These are phyloP conservation scores for Pythium coloratum DNA, from an alignment of 352 stramenopile genomes.

Conservation along the genomic window DNA sequence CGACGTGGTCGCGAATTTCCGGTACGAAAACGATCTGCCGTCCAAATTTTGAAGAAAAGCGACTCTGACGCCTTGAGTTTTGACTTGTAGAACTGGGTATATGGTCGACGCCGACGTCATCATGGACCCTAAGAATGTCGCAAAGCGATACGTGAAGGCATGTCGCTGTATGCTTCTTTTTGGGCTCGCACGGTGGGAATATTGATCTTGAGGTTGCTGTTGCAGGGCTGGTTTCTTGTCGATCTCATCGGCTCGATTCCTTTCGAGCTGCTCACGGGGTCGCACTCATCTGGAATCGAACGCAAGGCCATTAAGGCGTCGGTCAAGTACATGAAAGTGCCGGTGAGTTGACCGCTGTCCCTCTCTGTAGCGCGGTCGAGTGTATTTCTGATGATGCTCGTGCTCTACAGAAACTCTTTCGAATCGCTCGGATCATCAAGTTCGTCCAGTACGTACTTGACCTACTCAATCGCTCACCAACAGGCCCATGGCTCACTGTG, in stretches of 20 bases:
- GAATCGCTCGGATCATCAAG: constrained; percentile 55
- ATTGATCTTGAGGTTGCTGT: not conserved
- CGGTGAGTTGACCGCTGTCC: constrained; percentile 26
- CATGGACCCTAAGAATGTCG: constrained; percentile 52
- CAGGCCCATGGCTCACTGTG: not conserved
- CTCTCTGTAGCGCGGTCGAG: no score
- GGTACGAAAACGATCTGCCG: constrained; percentile 24
- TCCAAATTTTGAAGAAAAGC: no score
- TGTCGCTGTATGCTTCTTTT: constrained; percentile 1
- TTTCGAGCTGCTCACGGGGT: constrained; percentile 43
- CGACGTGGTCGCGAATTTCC: constrained; percentile 57
- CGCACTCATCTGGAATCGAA: constrained; percentile 37
- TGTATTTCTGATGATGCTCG: not conserved
- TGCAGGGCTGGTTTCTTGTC: constrained; percentile 52
- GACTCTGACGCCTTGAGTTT: not conserved
- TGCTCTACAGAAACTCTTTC: constrained; percentile 57
- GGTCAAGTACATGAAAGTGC: constrained; percentile 64
- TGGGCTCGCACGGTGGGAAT: not conserved
- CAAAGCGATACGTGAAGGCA: constrained; percentile 47
- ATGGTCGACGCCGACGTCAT: constrained; percentile 52
- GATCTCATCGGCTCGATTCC: constrained; percentile 59
- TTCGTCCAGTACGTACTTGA: constrained; percentile 50
- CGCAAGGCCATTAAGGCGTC: constrained; percentile 64
- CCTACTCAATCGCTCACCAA: not conserved
- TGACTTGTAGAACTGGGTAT: constrained; percentile 49